Evolutionary conservation across 257 asterid species (phyloP).

Genomic region (Fraxinus cuspidata): DNA sequence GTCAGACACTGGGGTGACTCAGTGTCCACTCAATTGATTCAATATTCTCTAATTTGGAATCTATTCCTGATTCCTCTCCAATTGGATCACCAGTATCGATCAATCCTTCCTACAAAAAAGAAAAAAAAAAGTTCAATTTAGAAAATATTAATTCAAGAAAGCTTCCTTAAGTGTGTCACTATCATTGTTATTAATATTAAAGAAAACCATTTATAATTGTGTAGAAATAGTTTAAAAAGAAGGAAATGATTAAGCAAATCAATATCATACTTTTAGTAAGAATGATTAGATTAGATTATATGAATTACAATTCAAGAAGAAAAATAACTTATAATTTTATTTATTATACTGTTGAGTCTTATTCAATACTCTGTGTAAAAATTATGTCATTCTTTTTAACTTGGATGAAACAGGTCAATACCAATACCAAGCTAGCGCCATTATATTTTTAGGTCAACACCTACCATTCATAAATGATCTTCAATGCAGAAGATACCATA

Average conservation of each 20-base stretch:
- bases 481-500: neutral
- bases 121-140: too few relatives aligned
- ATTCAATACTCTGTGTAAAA: neutral
- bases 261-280: too few relatives aligned
- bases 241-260: too few relatives aligned
- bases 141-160: neutral
- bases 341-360: too few relatives aligned
- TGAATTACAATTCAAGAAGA: neutral
- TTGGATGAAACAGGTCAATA: too few relatives aligned
- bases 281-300: neutral
- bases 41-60: constrained; percentile 34
- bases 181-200: too few relatives aligned
- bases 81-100: neutral
- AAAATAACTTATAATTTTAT: neutral
- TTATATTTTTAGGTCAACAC: constrained; percentile 11
- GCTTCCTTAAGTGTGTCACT: too few relatives aligned
- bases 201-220: neutral
- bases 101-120: too few relatives aligned
- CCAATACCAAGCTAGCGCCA: neutral
- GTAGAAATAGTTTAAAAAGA: too few relatives aligned
- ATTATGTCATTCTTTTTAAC: too few relatives aligned
- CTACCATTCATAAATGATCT: constrained; percentile 10
- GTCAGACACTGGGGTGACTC: constrained; percentile 33
- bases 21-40: constrained; percentile 24
- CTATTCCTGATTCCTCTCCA: constrained; percentile 18